Evolutionary conservation across 495 filamentous ascomycete species (phyloP), one percentile per base, ranked within the genome.

Genomic region (Extremus antarcticus): DNA sequence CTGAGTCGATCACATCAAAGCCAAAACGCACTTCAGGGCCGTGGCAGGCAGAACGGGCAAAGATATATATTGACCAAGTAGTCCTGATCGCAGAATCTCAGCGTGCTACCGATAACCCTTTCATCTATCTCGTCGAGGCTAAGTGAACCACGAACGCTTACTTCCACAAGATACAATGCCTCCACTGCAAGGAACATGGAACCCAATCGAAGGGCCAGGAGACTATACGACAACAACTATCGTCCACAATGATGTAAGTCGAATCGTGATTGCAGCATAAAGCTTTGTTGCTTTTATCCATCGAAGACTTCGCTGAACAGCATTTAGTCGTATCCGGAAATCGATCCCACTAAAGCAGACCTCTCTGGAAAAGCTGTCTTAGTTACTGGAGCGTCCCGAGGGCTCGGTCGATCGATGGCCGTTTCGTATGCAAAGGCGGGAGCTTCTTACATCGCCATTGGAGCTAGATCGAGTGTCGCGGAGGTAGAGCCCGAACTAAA

Each of bases 391-490:
- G 66, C 62, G 1, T 63, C 62, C 2, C 58, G 56, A 47, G 67
- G 67, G 29, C 52, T 68, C 17, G 66, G 67, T 4, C 35, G 47
- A 0, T 58, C 67, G 17, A 66, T 56, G 1, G 62, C 62, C 3
- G 21, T 67, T 15, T 55, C 61, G 25, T 68, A 59, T 46, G 64
- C 63, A 7, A 57, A 55, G 49, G 67, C 64, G 7, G 58, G 57
- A 17, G 62, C 58, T 21, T 53, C 62, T 9, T 25, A 43, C n/a
- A 60, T 70, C 50, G 63, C 62, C 45, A 47, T 68, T 20, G 72
- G 65, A 9, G 79, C 76, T 3, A 73, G 79, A 24, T 71, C 68
- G 4, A 49, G 55, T 25, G 62, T 75, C 3, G 59, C 63, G 39
- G 62, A 68, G n/a, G 64, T 70, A 7, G 64, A 63, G 23, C 24